Evolutionary conservation across 1,284 basidiomycete genomes (phyloP).

Genomic region (Quambalaria eucalypti): DNA sequence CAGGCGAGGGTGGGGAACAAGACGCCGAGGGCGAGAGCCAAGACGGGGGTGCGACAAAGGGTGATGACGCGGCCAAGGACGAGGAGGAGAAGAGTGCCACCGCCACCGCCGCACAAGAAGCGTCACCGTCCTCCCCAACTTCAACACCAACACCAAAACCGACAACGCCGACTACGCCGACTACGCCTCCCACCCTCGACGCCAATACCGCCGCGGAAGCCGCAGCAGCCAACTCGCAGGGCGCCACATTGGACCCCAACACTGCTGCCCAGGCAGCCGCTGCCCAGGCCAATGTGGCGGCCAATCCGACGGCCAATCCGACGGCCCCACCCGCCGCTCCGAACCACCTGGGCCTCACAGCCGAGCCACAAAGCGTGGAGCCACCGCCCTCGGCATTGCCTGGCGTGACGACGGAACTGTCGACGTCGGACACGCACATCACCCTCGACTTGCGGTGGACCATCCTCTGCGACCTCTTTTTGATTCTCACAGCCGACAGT

Average conservation of each 20-base stretch:
- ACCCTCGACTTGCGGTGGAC: constrained; percentile 46
- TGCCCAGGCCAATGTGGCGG: constrained; percentile 5
- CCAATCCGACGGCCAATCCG: constrained; percentile 7
- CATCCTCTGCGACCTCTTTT: constrained; percentile 44
- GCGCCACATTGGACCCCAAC: constrained; percentile 40
- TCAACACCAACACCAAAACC: no score
- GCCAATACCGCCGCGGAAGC: no score
- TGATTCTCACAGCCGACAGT: constrained; percentile 44
- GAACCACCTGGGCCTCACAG: constrained; percentile 26
- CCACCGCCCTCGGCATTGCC: constrained; percentile 34
- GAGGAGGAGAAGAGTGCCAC: no score
- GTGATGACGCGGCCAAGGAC: no score
- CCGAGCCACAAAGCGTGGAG: constrained; percentile 27
- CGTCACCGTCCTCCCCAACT: no score
- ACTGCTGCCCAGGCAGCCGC: constrained; percentile 31
- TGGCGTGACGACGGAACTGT: constrained; percentile 43
- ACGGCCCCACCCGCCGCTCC: constrained; percentile 11
- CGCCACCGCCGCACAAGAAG: no score
- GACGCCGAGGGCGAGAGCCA: no score
- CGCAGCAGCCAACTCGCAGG: no score
- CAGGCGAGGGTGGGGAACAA: no score
- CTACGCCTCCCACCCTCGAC: no score
- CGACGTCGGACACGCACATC: constrained; percentile 36
- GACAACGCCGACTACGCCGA: no score
- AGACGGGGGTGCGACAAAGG: no score